phyloP scores from a whole-genome alignment of 768 basidiomycete genomes.

The Kwoniella europaea region DNA sequence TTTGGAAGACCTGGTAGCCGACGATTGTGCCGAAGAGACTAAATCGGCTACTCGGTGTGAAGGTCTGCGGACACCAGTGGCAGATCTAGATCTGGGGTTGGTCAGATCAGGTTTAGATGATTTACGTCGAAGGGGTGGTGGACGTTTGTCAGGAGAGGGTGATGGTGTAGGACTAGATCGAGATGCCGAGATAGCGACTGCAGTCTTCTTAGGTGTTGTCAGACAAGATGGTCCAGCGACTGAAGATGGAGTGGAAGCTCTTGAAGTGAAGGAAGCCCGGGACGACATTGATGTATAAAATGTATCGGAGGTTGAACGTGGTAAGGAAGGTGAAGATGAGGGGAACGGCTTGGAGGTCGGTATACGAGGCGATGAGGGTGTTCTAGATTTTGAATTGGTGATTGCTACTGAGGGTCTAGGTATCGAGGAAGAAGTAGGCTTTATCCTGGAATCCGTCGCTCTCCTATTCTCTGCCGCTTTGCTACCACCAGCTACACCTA shows the following conservation, averaged over 20 bases:
- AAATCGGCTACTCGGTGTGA: conserved; percentile 15
- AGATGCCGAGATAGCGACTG: conserved; percentile 10
- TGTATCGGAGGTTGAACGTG: conserved; percentile 18
- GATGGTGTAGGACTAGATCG: conserved; percentile 13
- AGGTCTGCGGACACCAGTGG: conserved; percentile 17
- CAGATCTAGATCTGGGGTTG: background rate
- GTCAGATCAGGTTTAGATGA: conserved; percentile 16
- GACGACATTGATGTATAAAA: conserved; percentile 1
- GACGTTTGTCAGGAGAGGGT: conserved; percentile 6
- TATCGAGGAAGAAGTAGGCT: conserved; percentile 1
- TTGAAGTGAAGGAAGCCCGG: background rate
- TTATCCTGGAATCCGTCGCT: conserved; percentile 5
- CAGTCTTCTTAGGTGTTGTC: conserved; percentile 4
- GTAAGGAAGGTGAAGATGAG: conserved; percentile 3
- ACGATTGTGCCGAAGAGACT: conserved; percentile 7
- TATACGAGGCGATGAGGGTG: conserved; percentile 6
- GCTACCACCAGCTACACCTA: conserved; percentile 9
- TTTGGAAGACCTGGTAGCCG: background rate
- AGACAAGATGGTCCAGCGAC: conserved; percentile 22
- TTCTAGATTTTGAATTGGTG: background rate
- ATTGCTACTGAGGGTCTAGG: background rate
- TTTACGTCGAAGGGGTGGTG: conserved; percentile 19
- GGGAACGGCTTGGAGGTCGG: conserved; percentile 7
- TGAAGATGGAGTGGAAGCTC: background rate
- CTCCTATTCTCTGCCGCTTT: conserved; percentile 4